Conservation (phyloP, 139 green algal genomes). For the Spirogloea muscicola region DNA sequence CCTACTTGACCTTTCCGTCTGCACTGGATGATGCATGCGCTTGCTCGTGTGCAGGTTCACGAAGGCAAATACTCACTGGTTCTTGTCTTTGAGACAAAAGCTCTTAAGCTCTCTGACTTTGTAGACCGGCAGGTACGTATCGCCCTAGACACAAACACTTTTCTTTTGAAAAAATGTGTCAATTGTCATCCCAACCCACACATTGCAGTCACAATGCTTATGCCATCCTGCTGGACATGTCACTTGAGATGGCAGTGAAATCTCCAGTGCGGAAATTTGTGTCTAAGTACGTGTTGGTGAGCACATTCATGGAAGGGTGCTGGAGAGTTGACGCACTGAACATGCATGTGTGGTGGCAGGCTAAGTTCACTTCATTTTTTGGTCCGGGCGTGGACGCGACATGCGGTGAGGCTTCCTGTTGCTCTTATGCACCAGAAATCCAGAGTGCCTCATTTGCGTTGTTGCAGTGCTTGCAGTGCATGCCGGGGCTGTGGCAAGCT, state of each 20-base stretch:
- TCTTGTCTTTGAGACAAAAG: slow-evolving; percentile 16
- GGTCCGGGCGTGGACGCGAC: slow-evolving; percentile 24
- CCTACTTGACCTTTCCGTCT: not conserved
- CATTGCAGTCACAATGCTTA: not conserved
- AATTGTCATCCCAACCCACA: no score
- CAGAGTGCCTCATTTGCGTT: no score
- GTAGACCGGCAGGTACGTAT: not conserved
- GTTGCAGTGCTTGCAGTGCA: no score
- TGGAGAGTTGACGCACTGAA: not conserved
- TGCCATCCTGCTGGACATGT: not conserved
- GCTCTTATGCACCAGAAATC: no score
- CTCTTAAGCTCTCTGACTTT: slow-evolving; percentile 8
- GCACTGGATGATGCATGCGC: not conserved
- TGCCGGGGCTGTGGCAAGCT: no score
- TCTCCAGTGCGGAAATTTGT: not conserved
- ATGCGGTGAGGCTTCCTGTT: not conserved
- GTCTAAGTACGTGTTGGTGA: not conserved
- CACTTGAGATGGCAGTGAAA: not conserved
- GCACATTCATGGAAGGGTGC: no score
- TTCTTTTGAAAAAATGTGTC: no score
- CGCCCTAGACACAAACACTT: not conserved
- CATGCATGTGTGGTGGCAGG: slow-evolving; percentile 7
- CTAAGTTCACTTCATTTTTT: slow-evolving; percentile 46
- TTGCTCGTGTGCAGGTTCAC: slow-evolving; percentile 1
- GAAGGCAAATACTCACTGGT: slow-evolving; percentile 24